Conservation (phyloP, 768 basidiomycete species). For the Tulasnella sp. region DNA sequence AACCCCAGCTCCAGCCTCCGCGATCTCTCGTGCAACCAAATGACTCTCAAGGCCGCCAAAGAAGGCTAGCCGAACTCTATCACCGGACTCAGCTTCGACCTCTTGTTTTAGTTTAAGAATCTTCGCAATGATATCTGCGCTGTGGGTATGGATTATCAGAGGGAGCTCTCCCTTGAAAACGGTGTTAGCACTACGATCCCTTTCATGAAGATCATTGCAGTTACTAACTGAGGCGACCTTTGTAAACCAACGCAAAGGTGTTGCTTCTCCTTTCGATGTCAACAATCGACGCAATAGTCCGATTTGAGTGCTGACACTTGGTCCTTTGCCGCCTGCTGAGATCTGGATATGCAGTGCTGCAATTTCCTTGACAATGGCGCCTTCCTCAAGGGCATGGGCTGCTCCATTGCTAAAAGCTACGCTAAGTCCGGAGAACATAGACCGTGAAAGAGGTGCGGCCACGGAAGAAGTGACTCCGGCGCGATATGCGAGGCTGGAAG, state of each 20-base stretch:
- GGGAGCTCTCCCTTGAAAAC: conserved; percentile 38
- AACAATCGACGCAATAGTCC: conserved; percentile 56
- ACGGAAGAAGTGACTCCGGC: conserved; percentile 61
- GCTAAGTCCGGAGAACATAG: conserved; percentile 52
- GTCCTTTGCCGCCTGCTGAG: conserved; percentile 25
- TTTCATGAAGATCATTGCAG: background rate
- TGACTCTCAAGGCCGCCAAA: conserved; percentile 53
- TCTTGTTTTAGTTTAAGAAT: conserved; percentile 53
- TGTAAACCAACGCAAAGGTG: conserved; percentile 34
- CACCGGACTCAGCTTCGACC: conserved; percentile 34
- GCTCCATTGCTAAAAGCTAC: conserved; percentile 49
- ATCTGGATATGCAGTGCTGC: conserved; percentile 57
- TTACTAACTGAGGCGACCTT: conserved; percentile 36
- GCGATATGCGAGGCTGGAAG: conserved; percentile 55
- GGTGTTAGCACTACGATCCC: background rate
- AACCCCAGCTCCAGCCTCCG: conserved; percentile 47
- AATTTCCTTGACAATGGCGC: conserved; percentile 47
- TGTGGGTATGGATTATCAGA: conserved; percentile 48
- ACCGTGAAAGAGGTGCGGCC: conserved; percentile 41
- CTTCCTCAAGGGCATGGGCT: conserved; percentile 41
- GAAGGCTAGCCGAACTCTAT: conserved; percentile 37
- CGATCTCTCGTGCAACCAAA: conserved; percentile 59
- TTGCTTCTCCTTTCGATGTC: conserved; percentile 23
- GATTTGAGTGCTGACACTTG: conserved; percentile 72
- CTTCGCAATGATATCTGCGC: conserved; percentile 56